phyloP scores from a whole-genome alignment of 2,329 filamentous ascomycete genomes.

The Ophiostoma sp. region DNA sequence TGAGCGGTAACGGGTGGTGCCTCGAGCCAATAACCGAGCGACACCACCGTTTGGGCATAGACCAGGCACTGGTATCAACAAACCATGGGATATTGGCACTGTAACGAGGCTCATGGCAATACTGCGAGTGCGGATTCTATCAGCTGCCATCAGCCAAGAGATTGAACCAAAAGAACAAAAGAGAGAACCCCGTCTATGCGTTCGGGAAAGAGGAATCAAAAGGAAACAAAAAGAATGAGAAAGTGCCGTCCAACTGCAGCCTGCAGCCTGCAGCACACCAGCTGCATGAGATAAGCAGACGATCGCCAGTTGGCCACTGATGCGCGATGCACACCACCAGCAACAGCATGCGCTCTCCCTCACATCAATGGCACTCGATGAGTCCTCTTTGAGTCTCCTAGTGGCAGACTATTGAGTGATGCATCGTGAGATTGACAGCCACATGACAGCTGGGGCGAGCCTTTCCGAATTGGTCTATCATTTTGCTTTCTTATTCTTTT shows the following conservation, averaged over 20 bases:
- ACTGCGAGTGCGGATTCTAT: not conserved
- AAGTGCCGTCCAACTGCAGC: not conserved
- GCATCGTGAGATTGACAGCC: not conserved
- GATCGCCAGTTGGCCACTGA: slow-evolving; percentile 3
- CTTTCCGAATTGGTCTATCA: not conserved
- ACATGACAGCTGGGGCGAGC: slow-evolving; percentile 2
- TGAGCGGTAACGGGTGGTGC: slow-evolving; percentile 9
- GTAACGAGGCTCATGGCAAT: not conserved
- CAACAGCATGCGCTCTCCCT: not conserved
- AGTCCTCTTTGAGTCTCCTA: slow-evolving; percentile 1
- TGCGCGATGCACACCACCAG: slow-evolving; percentile 4
- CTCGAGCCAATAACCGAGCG: not conserved
- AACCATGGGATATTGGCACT: not conserved
- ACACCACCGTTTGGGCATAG: slow-evolving; percentile 5
- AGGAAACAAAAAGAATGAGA: not conserved
- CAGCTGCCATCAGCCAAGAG: not conserved
- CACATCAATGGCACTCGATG: not conserved
- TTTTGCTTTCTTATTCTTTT: not conserved
- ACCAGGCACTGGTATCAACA: not conserved
- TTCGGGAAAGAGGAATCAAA: not conserved
- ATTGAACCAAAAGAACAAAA: not conserved
- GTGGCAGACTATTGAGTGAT: slow-evolving; percentile 4
- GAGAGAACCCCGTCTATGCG: not conserved
- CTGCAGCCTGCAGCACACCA: not conserved
- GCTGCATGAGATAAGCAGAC: slow-evolving; percentile 2